Base-by-base conservation (phyloP, 139 green algal species). In the Chlamydomonas schloesseri region DNA sequence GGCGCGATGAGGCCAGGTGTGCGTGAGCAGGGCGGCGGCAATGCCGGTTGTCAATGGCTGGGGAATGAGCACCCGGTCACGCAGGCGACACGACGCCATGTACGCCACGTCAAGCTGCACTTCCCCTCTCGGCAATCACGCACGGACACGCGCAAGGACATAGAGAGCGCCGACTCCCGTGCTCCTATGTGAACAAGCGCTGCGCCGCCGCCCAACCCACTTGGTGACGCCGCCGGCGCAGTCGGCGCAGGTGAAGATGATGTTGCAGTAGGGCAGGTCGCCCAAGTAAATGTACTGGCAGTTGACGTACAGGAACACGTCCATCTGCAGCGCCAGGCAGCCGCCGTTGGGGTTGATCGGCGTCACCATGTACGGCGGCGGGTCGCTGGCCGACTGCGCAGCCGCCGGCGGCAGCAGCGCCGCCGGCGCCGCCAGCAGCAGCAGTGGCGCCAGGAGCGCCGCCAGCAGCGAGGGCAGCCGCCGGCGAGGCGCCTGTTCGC, bases 331-430 rank as follows among this genome's bases (percentile, higher is more conserved):
- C 8, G 75, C 28, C 31, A 50, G 75, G 57, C 57, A 82, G 53
- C 57, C 26, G 34, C 42, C 67, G 33, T 34, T 53, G 13, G 55
- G 53, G n/a, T 31, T 28, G 3, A 18, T 9, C 11, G 53, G 53
- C 17, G 50, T 81, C 14, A 81, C 50, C 50, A 69, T 70, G 55
- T 47, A 81, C 47, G 73, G 73, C 18, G n/a, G 55, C 42, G 42
- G 42, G 42, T 50, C 42, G 42, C 42, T 50, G 6, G 42, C 42
- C 55, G 20, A 64, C 20, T 26, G 55, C n/a, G 14, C 36, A 4
- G 65, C 13, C n/a, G n/a, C 26, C 65, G 24, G 26, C 24, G 6
- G 1, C 60, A 36, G 24, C 17, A 26, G 60, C 57, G n/a, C 47
- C 33, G 15, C 18, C 57, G 6, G 57, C 75, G n/a, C n/a, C 50